Conservation (phyloP, 192 early-diverging fungal genomes). For the Podila epigama region DNA sequence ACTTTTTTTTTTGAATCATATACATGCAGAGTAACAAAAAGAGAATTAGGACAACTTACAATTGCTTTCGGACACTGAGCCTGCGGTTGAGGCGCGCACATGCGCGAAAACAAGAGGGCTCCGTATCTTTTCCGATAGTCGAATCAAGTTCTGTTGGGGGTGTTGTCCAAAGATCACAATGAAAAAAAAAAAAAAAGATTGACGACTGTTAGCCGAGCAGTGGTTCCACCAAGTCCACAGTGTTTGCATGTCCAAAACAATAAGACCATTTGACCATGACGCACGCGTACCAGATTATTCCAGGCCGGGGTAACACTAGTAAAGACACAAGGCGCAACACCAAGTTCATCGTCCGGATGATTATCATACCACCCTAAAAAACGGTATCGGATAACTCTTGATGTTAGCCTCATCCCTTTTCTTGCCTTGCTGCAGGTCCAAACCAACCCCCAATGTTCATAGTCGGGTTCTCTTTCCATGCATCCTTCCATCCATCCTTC, state of each 20-base stretch:
- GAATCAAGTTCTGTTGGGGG: constrained; percentile 61
- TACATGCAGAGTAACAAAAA: background rate
- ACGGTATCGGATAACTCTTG: background rate
- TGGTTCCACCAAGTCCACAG: background rate
- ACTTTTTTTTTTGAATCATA: background rate
- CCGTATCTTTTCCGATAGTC: constrained; percentile 79
- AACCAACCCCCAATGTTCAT: constrained; percentile 7
- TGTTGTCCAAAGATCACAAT: constrained; percentile 10
- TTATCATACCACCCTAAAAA: constrained; percentile 68
- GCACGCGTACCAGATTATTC: constrained; percentile 73
- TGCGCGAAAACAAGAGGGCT: constrained; percentile 81
- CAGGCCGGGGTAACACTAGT: constrained; percentile 83
- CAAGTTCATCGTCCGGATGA: constrained; percentile 49
- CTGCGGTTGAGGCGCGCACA: constrained; percentile 78
- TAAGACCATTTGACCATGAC: too few species aligned
- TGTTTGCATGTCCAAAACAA: background rate
- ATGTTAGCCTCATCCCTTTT: background rate
- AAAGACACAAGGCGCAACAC: constrained; percentile 72
- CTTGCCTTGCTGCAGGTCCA: background rate
- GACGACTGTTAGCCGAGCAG: background rate
- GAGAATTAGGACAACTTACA: constrained; percentile 53
- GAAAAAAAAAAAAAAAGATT: too few species aligned
- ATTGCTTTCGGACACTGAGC: constrained; percentile 77
- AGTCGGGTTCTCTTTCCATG: background rate
- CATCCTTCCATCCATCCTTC: background rate